Evolutionary conservation across 2,329 filamentous ascomycete genomes (phyloP), one percentile per base, ranked within the genome.

Genomic region (Scedosporium dehoogii): DNA sequence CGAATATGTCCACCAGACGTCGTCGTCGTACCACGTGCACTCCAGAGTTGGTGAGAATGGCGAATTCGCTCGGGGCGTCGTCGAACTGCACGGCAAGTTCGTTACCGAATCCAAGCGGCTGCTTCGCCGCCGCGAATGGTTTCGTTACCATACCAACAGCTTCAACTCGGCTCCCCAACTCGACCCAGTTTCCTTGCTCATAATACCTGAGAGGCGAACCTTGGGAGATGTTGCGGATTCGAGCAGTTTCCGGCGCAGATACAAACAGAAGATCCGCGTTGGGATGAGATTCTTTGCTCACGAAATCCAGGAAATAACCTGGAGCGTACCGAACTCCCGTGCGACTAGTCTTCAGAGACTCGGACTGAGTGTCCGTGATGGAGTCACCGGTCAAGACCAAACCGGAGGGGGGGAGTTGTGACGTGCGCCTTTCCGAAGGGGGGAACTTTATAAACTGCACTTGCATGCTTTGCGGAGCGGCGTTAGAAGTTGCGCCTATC

Each of bases 51-150:
- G 94, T 97, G 61, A 99, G 81, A 57, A 99, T 85, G 1, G 93
- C 94, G 66, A 97, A 86, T 71, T 99, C 93, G 59, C 88, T 86
- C 0, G 89, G 83, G 0, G 86, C 80, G 64, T 90, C 82, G 69
- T 99, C 94, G 68, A 94, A 99, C 69, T 99, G 96, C n/a, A 96
- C 89, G 1, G 94, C 91, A 62, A 97, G 79, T 75, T 99, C 94
- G 68, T 99, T 99, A 10, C 93, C 92, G 69, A 96, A 97, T 0
- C 92, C 93, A 23, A 85, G 72, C 0, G 90, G 89, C 27, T 85
- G 83, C 10, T 76, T 76, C 0, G 86, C 81, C 9, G 89, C 89
- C 16, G 85, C 82, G 68, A 92, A 93, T 0, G 89, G 84, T 58
- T 83, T 82, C 0, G 88, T 90, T 29, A 91, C 85, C 12, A 92